A percentile compares a stretch with the other conserved stretches of the same genome.
Conservation (phyloP, 441 rosid species). For the Isatis lusitanica region DNA sequence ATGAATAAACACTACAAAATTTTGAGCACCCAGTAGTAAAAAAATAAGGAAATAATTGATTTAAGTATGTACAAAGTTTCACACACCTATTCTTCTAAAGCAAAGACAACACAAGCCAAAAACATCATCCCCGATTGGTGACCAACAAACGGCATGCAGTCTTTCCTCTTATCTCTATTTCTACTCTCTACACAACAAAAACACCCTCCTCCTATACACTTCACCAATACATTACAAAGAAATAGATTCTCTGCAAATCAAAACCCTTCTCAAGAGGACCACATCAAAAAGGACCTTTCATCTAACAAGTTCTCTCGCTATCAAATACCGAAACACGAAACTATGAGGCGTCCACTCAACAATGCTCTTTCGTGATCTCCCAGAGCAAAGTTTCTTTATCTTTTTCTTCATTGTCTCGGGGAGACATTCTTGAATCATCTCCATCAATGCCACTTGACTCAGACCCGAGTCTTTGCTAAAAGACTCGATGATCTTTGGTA, state of each 20-base stretch:
- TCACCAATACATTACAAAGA: constrained; percentile 16
- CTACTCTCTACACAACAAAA: constrained; percentile 24
- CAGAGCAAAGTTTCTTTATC: constrained; percentile 55
- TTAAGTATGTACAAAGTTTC: constrained; percentile 16
- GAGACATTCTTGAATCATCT: constrained; percentile 69
- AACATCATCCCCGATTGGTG: constrained; percentile 17
- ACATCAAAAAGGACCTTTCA: constrained; percentile 26
- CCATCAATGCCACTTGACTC: constrained; percentile 54
- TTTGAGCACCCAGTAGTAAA: too few relatives aligned
- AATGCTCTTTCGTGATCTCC: constrained; percentile 65
- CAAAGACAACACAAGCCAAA: constrained; percentile 13
- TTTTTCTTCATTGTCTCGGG: constrained; percentile 57
- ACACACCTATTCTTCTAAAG: background rate
- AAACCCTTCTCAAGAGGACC: background rate
- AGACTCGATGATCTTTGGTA: constrained; percentile 79
- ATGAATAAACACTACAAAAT: too few relatives aligned
- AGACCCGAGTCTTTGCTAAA: constrained; percentile 76
- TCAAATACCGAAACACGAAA: constrained; percentile 78
- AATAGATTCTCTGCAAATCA: constrained; percentile 7
- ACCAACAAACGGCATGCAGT: constrained; percentile 28
- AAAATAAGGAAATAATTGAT: constrained; percentile 17
- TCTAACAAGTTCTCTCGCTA: constrained; percentile 75
- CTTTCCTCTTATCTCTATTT: background rate
- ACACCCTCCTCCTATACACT: background rate
- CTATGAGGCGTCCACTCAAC: constrained; percentile 78